Conservation (phyloP, 805 yeast genomes). For the Saturnispora serradocipensis region DNA sequence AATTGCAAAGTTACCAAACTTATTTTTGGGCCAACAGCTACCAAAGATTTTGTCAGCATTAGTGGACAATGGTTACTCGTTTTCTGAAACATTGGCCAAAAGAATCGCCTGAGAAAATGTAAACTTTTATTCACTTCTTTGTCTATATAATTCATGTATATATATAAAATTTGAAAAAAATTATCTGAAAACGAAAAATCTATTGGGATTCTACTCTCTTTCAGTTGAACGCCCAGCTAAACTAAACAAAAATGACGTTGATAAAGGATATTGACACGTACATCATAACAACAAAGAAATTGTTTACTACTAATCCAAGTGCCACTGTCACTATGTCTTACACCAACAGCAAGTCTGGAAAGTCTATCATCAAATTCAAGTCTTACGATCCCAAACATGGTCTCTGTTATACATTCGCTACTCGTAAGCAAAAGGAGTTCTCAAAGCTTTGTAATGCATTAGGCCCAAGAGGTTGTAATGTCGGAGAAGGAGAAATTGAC, state of each 20-base stretch:
- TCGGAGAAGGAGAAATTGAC: constrained; percentile 17
- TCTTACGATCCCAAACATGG: constrained; percentile 60
- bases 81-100: constrained; percentile 13
- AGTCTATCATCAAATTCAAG: constrained; percentile 40
- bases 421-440: constrained; percentile 62
- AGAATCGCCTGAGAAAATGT: background rate
- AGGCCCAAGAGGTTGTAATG: constrained; percentile 49
- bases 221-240: background rate
- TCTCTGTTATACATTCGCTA: constrained; percentile 46
- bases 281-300: constrained; percentile 22
- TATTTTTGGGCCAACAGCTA: constrained; percentile 31
- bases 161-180: constrained; percentile 2
- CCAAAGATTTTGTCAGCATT: constrained; percentile 29
- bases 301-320: constrained; percentile 24
- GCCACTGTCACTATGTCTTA: constrained; percentile 27
- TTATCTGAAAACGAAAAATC: background rate
- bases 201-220: background rate
- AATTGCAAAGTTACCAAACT: constrained; percentile 24
- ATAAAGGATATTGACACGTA: constrained; percentile 24
- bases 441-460: constrained; percentile 62
- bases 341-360: constrained; percentile 22
- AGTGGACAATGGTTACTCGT: constrained; percentile 12
- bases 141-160: constrained; percentile 2
- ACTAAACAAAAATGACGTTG: background rate
- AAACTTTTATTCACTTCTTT: background rate